Evolutionary conservation across 139 green algal species (phyloP).

Genomic region (Tetraselmis striata): DNA sequence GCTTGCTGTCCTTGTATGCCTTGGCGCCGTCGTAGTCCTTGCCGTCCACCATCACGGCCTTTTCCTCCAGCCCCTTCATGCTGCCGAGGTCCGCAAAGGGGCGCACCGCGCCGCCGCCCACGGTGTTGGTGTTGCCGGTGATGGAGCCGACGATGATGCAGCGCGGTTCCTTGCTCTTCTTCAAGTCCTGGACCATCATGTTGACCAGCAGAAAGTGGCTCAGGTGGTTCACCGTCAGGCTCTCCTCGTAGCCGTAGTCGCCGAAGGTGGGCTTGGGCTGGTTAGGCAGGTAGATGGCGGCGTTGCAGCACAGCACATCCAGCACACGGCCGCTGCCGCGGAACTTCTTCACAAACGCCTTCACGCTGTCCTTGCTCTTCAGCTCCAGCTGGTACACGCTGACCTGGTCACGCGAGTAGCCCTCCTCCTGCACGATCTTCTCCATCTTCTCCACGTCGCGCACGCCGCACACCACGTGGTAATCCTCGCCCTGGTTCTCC

Average conservation of each 20-base stretch:
- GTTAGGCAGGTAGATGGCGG: slow-evolving; percentile 89
- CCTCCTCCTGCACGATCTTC: slow-evolving; percentile 6
- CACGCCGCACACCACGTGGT: slow-evolving; percentile 24
- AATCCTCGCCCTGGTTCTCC: slow-evolving; percentile 17
- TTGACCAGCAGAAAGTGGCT: slow-evolving; percentile 88
- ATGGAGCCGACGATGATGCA: slow-evolving; percentile 90
- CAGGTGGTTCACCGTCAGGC: slow-evolving; percentile 81
- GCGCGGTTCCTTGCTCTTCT: slow-evolving; percentile 37
- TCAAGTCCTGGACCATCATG: slow-evolving; percentile 76
- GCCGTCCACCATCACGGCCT: slow-evolving; percentile 79
- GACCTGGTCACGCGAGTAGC: slow-evolving; percentile 62
- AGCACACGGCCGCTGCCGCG: slow-evolving; percentile 46
- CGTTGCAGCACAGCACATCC: slow-evolving; percentile 88
- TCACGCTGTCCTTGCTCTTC: slow-evolving; percentile 66
- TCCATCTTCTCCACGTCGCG: slow-evolving; percentile 27
- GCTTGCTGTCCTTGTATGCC: slow-evolving; percentile 97
- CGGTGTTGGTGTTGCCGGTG: slow-evolving; percentile 94
- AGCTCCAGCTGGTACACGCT: slow-evolving; percentile 81
- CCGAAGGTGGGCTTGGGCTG: slow-evolving; percentile 80
- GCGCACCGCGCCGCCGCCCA: slow-evolving; percentile 39
- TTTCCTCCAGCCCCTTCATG: slow-evolving; percentile 59
- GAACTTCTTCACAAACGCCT: slow-evolving; percentile 77
- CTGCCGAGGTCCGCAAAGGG: slow-evolving; percentile 75
- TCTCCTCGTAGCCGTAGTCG: slow-evolving; percentile 82
- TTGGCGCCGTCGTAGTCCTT: slow-evolving; percentile 87